A percentile compares a stretch with the other conserved stretches of the same genome.
Evolutionary conservation across 2,329 filamentous ascomycete genomes (phyloP).

Genomic region (Colletotrichum caudatum): DNA sequence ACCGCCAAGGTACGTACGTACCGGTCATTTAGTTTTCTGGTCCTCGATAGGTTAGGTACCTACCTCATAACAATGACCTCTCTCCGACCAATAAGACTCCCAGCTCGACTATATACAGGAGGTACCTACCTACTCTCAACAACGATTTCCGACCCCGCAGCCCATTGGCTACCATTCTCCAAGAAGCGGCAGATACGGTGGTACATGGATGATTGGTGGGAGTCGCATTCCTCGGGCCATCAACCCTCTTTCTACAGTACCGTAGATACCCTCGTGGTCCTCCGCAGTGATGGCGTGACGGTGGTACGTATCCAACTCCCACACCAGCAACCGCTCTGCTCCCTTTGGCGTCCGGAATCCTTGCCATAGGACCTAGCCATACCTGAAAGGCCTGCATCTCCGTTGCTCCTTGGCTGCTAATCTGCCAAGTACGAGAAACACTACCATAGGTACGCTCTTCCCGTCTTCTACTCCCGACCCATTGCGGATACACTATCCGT

Average conservation of each 20-base stretch:
- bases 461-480: background rate
- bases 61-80: background rate
- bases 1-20: background rate
- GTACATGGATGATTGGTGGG: slow-evolving; percentile 14
- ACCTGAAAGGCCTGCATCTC: background rate
- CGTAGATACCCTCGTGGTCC: background rate
- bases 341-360: background rate
- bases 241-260: background rate
- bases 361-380: slow-evolving; percentile 8
- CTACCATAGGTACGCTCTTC: background rate
- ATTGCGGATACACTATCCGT: background rate
- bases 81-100: too few relatives aligned
- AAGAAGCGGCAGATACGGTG: background rate
- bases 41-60: background rate
- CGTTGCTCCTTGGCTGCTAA: slow-evolving; percentile 13
- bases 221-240: slow-evolving; percentile 8
- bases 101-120: too few relatives aligned
- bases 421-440: background rate
- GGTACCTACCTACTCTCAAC: too few relatives aligned
- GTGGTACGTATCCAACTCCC: background rate
- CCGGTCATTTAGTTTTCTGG: background rate
- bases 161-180: too few relatives aligned
- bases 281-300: background rate
- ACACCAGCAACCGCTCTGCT: slow-evolving; percentile 2
- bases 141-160: background rate